Percentiles rank a stretch among this genome's conserved stretches.
Conservation (phyloP, 2,329 filamentous ascomycete genomes). For the Sphaceloma murrayae region DNA sequence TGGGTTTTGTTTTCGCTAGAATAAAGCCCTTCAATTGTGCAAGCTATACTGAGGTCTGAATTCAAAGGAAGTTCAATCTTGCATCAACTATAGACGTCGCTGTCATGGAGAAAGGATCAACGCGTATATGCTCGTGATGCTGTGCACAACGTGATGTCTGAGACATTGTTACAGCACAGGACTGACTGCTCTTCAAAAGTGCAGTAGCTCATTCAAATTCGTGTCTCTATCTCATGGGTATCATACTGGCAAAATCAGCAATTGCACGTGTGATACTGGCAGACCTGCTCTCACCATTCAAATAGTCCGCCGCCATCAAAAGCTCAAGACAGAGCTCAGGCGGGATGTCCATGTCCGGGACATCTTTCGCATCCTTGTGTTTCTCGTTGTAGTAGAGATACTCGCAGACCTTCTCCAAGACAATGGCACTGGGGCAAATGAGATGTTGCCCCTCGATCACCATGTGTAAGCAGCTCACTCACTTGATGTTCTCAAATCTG, state of each 20-base stretch:
- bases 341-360: slow-evolving; percentile 72
- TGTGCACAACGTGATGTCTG: no score
- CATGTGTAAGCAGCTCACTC: slow-evolving; percentile 29
- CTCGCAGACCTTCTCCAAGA: slow-evolving; percentile 72
- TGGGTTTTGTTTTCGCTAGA: no score
- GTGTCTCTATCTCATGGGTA: slow-evolving; percentile 14
- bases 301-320: slow-evolving; percentile 66
- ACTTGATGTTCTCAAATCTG: slow-evolving; percentile 65
- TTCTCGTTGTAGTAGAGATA: slow-evolving; percentile 78
- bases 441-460: not conserved
- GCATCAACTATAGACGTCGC: slow-evolving; percentile 22
- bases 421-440: slow-evolving; percentile 47
- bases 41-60: no score
- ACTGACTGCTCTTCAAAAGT: not conserved
- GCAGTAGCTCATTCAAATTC: not conserved
- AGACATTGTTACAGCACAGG: not conserved
- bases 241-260: slow-evolving; percentile 16
- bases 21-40: no score
- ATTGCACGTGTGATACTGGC: not conserved
- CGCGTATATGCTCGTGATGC: slow-evolving; percentile 22
- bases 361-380: slow-evolving; percentile 58
- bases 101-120: slow-evolving; percentile 20
- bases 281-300: slow-evolving; percentile 46
- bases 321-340: slow-evolving; percentile 70
- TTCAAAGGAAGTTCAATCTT: slow-evolving; percentile 16